Base-by-base conservation (phyloP, 768 basidiomycete genomes). In the Calocybe cyanea region DNA sequence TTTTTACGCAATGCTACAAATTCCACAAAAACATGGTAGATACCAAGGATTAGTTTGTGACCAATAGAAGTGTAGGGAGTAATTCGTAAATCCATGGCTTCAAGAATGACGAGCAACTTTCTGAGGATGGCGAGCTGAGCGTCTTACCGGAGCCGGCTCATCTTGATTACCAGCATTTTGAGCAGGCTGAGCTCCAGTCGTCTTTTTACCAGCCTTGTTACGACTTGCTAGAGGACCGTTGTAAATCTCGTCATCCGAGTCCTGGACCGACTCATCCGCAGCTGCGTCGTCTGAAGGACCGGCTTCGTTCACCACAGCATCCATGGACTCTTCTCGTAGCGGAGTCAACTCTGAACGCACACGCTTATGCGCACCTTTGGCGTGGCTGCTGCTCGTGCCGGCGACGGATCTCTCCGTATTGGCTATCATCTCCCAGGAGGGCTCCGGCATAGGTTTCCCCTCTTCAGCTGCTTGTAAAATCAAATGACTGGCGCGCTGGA, bases 381-480 rank as follows among this genome's bases (percentile, higher is more conserved):
- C 25, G 28, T 35, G 24, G 40, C 46, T 50, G 49, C 53, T 51
- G 25, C 5, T 5, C 7, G 46, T 53, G 19, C 37, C 56, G 41
- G 51, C 55, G 55, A 19, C 51, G 59, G 10, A 66, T 70, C 37
- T 68, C n/a, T n/a, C n/a, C n/a, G n/a, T n/a, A n/a, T n/a, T 61
- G 25, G 63, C 63, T 11, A 80, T 68, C 76, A 84, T 80, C 55
- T 84, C 80, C 62, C 66, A 70, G 19, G 78, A 75, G 17, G 80
- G 81, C 49, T 78, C 74, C 0, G 69, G 68, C 7, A 78, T 64
- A 24, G 49, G 34, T 6, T 53, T 53, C 1, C 64, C 71, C 2
- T 62, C 59, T 36, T 77, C 75, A 4, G 66, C 72, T 20, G 77
- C 77, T 23, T 73, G 62, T 5, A 69, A 63, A 1, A 78, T 53